Evolutionary conservation across 2,329 filamentous ascomycete genomes (phyloP), one percentile per base, ranked within the genome.

Genomic region (Pseudogymnoascus sp.): DNA sequence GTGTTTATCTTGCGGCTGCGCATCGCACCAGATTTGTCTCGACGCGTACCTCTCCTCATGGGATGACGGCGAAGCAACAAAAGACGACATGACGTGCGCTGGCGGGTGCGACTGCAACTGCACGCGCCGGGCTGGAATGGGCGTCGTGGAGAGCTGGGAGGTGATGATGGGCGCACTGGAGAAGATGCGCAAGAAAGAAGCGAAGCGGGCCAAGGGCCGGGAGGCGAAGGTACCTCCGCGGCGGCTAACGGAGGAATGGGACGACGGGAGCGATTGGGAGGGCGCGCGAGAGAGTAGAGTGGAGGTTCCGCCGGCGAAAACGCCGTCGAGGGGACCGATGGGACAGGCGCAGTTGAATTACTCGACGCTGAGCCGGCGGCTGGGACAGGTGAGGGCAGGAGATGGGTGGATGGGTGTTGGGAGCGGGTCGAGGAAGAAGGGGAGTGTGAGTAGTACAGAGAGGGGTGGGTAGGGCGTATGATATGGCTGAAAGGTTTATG

Each of bases 51-150:
- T 57, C 18, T 57, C 55, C 9, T 35, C 28, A 15, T 57, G 55
- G 18, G 55, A 61, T 10, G 59, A 61, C 41, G 59, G 5, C 80
- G 80, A 57, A 12, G 55, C 9, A 13, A 23, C 55, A 57, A 57
- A 57, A 26, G 55, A 37, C 19, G 81, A 83, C 69, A 77, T 72
- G 1, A 71, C 78, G 52, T 87, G 84, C 60, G 82, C 83, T 0
- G 83, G 82, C 0, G 83, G 83, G 1, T 84, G 86, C 66, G 84
- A 86, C 67, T 87, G 84, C 66, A 75, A 81, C 61, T 87, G 84
- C 65, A 75, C 79, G 0, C 75, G 79, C 12, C 79, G 84, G 63
- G 82, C 83, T 1, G 75, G 74, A 60, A 76, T 74, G 52, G 82
- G 81, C 0, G 75, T 82, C 38, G 78, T 85, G 7, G 83, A 85